Conservation (phyloP, 306 rosid genomes). For the Trichosanthes cucumerina region DNA sequence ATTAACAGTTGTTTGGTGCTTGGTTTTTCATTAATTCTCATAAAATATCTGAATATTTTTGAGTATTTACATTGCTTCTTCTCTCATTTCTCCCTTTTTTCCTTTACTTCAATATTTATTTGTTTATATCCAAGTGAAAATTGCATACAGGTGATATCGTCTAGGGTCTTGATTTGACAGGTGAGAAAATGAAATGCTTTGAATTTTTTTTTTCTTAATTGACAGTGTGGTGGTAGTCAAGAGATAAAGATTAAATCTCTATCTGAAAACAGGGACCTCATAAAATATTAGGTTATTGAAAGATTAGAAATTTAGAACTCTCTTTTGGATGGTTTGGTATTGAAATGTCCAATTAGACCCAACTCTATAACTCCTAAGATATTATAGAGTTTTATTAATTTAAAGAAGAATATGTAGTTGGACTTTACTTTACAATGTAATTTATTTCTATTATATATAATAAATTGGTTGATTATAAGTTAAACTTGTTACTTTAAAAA, state of each 20-base stretch:
- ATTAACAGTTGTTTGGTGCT: constrained; percentile 19
- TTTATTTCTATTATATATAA: not conserved
- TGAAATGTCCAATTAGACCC: not conserved
- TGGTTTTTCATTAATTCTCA: constrained; percentile 19
- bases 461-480: not conserved
- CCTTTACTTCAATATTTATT: not conserved
- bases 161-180: not conserved
- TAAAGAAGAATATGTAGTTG: not conserved
- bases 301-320: not conserved
- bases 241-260: not conserved
- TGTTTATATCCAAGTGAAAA: not conserved
- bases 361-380: not conserved
- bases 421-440: not conserved
- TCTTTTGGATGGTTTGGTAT: not conserved
- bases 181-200: not conserved
- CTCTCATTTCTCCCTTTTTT: not conserved
- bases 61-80: not conserved
- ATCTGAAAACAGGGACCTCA: not conserved
- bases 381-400: not conserved
- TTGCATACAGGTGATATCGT: not conserved
- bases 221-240: not conserved
- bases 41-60: not conserved
- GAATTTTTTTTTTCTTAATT: not conserved
- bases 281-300: not conserved
- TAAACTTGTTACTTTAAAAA: not conserved